Evolutionary conservation across 1,139 yeast genomes (phyloP).

Genomic region (Suhomyces yuchorum): DNA sequence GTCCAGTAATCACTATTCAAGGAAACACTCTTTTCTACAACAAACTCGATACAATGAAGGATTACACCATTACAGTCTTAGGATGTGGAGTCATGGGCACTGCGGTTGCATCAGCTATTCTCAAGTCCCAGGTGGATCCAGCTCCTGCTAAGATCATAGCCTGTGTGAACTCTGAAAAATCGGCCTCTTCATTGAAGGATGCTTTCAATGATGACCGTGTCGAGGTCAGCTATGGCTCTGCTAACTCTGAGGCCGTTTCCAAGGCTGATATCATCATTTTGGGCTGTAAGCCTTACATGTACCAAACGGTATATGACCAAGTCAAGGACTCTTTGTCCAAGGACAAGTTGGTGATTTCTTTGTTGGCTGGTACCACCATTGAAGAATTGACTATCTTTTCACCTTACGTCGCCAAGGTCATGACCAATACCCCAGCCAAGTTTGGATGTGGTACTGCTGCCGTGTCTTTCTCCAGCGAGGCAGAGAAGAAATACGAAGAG

Average conservation of each 20-base stretch:
- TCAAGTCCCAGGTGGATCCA: slow-evolving; percentile 48
- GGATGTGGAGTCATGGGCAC: slow-evolving; percentile 98
- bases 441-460: slow-evolving; percentile 94
- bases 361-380: slow-evolving; percentile 92
- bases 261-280: slow-evolving; percentile 71
- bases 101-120: slow-evolving; percentile 86
- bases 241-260: slow-evolving; percentile 58
- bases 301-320: slow-evolving; percentile 56
- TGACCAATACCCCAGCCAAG: slow-evolving; percentile 97
- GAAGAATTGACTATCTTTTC: slow-evolving; percentile 61
- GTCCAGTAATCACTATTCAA: not conserved
- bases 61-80: slow-evolving; percentile 72
- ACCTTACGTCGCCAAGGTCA: slow-evolving; percentile 75
- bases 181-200: slow-evolving; percentile 49
- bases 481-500: slow-evolving; percentile 49
- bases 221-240: slow-evolving; percentile 55
- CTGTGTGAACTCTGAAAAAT: slow-evolving; percentile 63
- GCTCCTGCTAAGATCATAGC: slow-evolving; percentile 73
- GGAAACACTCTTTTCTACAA: not conserved
- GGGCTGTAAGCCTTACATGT: slow-evolving; percentile 86
- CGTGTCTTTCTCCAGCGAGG: slow-evolving; percentile 62
- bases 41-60: slow-evolving; percentile 28
- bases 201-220: slow-evolving; percentile 38
- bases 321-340: slow-evolving; percentile 45
- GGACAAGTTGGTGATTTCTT: slow-evolving; percentile 70